These are phyloP conservation scores for Populus tremula DNA, from an alignment of 345 rosid genomes.

Conservation along the genomic window DNA sequence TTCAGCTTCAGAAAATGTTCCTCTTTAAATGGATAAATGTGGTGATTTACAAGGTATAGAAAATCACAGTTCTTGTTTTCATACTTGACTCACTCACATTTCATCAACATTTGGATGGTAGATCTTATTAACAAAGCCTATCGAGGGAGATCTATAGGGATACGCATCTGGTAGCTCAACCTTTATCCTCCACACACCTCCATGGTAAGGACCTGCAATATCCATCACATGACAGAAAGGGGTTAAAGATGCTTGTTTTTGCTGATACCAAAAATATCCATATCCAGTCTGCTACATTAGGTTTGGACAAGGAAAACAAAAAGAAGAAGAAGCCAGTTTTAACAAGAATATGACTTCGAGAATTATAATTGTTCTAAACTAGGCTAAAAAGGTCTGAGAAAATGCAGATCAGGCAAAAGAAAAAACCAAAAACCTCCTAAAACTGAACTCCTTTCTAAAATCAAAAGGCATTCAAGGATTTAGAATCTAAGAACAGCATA, in stretches of 20 bases:
- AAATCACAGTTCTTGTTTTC: not conserved
- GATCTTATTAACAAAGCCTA: slow-evolving; percentile 60
- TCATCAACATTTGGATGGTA: slow-evolving; percentile 93
- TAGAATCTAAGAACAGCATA: not conserved
- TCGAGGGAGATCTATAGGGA: slow-evolving; percentile 54
- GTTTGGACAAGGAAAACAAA: not conserved
- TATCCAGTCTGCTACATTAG: not conserved
- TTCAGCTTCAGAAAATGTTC: slow-evolving; percentile 12
- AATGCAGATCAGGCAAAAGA: not conserved
- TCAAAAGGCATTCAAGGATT: not conserved
- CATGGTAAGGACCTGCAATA: slow-evolving; percentile 79
- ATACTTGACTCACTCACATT: slow-evolving; percentile 35
- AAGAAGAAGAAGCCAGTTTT: not conserved
- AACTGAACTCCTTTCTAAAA: not conserved
- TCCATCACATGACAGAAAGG: slow-evolving; percentile 14
- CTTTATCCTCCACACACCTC: slow-evolving; percentile 94
- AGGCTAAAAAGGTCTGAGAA: not conserved
- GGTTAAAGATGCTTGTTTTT: not conserved
- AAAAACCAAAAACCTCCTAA: not conserved
- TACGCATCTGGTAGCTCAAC: slow-evolving; percentile 98
- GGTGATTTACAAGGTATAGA: not conserved
- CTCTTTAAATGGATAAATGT: slow-evolving; percentile 5
- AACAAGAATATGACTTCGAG: not conserved
- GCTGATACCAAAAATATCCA: not conserved
- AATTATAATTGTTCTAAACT: not conserved